These are phyloP conservation scores for Alternaria burnsii DNA, from an alignment of 2,329 filamentous ascomycete genomes.

Conservation along the genomic window DNA sequence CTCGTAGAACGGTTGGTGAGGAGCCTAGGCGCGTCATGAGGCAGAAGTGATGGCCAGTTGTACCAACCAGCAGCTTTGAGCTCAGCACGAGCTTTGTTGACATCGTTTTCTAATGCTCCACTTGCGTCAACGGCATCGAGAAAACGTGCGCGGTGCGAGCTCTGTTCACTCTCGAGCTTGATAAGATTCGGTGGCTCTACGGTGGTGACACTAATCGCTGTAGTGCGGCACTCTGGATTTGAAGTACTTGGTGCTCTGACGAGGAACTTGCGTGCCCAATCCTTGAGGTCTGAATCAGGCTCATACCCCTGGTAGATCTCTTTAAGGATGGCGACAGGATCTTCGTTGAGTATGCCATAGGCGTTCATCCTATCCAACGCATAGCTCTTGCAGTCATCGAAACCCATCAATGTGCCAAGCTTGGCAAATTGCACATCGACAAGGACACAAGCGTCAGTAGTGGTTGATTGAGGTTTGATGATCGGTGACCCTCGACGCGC, in stretches of 20 bases:
- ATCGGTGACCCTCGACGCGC: conserved; percentile 32
- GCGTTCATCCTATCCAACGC: conserved; percentile 46
- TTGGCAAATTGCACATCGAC: conserved; percentile 43
- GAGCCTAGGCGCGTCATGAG: background rate
- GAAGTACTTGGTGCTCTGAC: conserved; percentile 7
- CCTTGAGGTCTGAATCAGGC: conserved; percentile 32
- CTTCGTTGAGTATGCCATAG: conserved; percentile 42
- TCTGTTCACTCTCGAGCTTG: conserved; percentile 32
- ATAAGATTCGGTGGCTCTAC: conserved; percentile 31
- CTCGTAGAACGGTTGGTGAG: background rate
- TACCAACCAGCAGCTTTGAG: conserved; percentile 20
- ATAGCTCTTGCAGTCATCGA: conserved; percentile 48
- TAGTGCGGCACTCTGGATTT: background rate
- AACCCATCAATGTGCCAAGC: conserved; percentile 45
- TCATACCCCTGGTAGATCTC: conserved; percentile 45
- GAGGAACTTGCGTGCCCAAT: conserved; percentile 36
- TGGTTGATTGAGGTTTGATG: conserved; percentile 24
- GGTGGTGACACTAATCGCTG: background rate
- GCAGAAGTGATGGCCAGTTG: background rate
- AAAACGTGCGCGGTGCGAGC: conserved; percentile 24
- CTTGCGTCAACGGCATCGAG: conserved; percentile 24
- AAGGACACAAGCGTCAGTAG: conserved; percentile 24
- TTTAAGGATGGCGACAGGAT: conserved; percentile 48
- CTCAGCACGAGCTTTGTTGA: conserved; percentile 30
- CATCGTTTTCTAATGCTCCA: conserved; percentile 33